Base-by-base conservation (phyloP, 345 rosid species). In the Gossypium thurberi region DNA sequence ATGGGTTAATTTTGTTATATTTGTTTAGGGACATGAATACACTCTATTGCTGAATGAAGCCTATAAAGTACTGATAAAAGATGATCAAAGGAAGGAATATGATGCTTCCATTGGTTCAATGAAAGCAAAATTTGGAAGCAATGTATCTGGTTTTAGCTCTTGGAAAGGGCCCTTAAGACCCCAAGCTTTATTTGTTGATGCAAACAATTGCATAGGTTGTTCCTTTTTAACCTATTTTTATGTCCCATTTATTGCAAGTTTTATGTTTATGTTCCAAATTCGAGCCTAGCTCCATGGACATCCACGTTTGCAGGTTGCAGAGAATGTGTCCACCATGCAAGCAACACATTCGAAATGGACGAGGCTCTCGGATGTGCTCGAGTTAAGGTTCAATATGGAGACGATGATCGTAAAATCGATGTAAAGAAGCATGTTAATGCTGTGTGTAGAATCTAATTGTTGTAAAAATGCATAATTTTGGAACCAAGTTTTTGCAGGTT, bases 311-410 rank as follows among this genome's bases (percentile, higher is more conserved):
- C 87, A 88, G 90, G 93, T 59, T 86, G 90, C 83, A 79, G 85
- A 78, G 90, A 85, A 75, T 89, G 93, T 57, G 84, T 81, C 48
- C 84, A 84, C 43, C 84, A 85, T 60, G 91, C 89, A n/a, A 68
- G 89, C 55, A 84, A 85, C 74, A 89, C 89, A 3, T 87, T 89
- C 25, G 69, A 71, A 18, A 81, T 87, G 84, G 89, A 85, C 43
- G 84, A 84, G 46, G 77, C 82, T 18, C 64, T 69, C 0, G 87
- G 91, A 44, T 79, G 87, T 37, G 90, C 94, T 25, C 71, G 87
- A 73, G 94, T 89, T 26, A 82, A 72, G 55, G 82, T 87, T 78
- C 91, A 87, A 70, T 82, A 74, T 5, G 91, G 87, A 43, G 91
- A 87, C 13, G 73, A 82, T 25, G 84, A 83, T 44, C 67, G 78